Conservation (phyloP, 1,284 basidiomycete species). For the Fomitopsis schrenkii region DNA sequence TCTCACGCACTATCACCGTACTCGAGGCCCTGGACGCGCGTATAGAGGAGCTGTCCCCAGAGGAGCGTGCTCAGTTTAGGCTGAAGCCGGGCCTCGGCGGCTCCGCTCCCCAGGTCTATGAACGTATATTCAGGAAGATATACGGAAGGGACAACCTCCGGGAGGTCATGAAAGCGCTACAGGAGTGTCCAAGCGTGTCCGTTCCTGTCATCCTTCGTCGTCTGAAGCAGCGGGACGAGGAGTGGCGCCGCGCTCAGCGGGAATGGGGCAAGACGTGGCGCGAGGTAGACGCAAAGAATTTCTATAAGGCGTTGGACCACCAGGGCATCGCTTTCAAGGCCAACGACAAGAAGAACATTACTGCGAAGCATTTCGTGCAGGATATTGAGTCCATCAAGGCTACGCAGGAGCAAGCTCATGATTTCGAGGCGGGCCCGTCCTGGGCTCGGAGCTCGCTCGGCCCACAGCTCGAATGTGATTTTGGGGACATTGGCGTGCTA, state of each 20-base stretch:
- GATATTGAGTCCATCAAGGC: constrained; percentile 84
- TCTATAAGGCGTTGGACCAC: constrained; percentile 96
- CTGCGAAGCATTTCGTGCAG: constrained; percentile 82
- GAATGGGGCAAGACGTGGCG: constrained; percentile 99
- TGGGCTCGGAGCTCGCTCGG: constrained; percentile 39
- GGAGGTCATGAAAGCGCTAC: constrained; percentile 88
- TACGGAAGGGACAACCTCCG: constrained; percentile 83
- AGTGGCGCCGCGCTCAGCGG: constrained; percentile 92
- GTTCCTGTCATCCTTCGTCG: constrained; percentile 91
- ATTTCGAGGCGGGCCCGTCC: constrained; percentile 32
- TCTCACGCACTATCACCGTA: constrained; percentile 87
- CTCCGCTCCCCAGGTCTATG: constrained; percentile 84
- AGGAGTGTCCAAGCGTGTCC: constrained; percentile 88
- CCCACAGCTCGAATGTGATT: constrained; percentile 77
- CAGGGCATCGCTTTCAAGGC: constrained; percentile 94
- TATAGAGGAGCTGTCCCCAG: constrained; percentile 86
- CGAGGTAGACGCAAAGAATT: constrained; percentile 95
- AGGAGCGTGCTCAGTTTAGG: constrained; percentile 83
- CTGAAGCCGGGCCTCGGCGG: constrained; percentile 90
- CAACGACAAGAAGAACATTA: constrained; percentile 96
- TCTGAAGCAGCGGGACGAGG: constrained; percentile 94
- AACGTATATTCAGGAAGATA: constrained; percentile 92
- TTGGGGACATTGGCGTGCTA: constrained; percentile 79
- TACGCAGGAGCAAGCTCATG: constrained; percentile 56
- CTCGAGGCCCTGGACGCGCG: constrained; percentile 88